These are phyloP conservation scores for Prunus yedoensis DNA, from an alignment of 331 rosid genomes.

Conservation along the genomic window DNA sequence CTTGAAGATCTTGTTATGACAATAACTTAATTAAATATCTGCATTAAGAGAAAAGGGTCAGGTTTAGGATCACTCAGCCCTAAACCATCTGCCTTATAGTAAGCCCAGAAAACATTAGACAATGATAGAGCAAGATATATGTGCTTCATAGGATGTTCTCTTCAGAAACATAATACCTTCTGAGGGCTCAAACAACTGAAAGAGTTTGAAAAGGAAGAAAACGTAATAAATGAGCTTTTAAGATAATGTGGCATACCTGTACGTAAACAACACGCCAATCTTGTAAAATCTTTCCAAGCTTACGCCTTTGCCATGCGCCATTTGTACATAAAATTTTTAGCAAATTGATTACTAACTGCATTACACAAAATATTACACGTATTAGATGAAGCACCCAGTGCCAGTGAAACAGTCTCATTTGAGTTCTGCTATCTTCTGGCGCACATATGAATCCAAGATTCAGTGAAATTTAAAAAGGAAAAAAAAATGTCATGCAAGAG, in stretches of 20 bases:
- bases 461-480: neutral
- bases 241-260: conserved; percentile 60
- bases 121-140: neutral
- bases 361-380: conserved; percentile 18
- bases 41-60: neutral
- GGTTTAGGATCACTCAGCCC: neutral
- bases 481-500: neutral
- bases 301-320: conserved; percentile 98
- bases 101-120: neutral
- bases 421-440: no score
- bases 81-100: neutral
- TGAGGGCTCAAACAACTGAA: neutral
- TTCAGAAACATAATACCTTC: neutral
- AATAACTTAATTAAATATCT: neutral
- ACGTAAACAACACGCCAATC: conserved; percentile 87
- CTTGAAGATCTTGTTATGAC: neutral
- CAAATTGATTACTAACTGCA: conserved; percentile 79
- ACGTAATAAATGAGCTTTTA: neutral
- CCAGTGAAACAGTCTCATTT: neutral
- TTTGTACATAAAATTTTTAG: conserved; percentile 87
- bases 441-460: neutral
- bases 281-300: conserved; percentile 93
- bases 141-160: neutral
- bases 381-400: conserved; percentile 28
- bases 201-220: neutral